These are phyloP conservation scores for Paramecium sonneborni DNA, from an alignment of 73 alveolate species.

Conservation along the genomic window DNA sequence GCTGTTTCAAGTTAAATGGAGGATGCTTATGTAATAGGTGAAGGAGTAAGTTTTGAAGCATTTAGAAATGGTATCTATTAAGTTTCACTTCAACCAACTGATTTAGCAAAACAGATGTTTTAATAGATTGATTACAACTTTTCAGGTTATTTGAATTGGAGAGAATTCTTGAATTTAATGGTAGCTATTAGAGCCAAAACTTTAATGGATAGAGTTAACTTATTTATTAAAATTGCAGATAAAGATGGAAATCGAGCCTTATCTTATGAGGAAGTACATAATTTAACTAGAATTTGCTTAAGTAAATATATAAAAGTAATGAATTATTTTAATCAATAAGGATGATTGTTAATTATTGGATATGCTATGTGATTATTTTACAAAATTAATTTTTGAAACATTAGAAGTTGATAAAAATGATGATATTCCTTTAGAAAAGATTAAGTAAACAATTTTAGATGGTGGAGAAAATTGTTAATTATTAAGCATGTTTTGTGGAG, in stretches of 20 bases:
- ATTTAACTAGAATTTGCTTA: conserved; percentile 40
- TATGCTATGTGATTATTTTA: conserved; percentile 30
- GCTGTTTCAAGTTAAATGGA: conserved; percentile 44
- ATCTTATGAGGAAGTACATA: background rate
- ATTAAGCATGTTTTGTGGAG: conserved; percentile 56
- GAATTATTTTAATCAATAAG: background rate
- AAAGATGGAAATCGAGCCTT: conserved; percentile 42
- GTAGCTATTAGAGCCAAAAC: conserved; percentile 47
- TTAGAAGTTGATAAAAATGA: conserved; percentile 12
- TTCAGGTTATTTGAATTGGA: conserved; percentile 47
- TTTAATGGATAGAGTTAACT: conserved; percentile 35
- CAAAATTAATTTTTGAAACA: conserved; percentile 53
- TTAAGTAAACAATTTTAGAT: conserved; percentile 5
- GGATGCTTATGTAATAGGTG: conserved; percentile 6
- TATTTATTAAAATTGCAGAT: conserved; percentile 39
- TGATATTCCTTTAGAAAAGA: conserved; percentile 38
- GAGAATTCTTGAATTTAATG: conserved; percentile 32
- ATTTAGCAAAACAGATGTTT: conserved; percentile 26
- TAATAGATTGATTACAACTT: conserved; percentile 8
- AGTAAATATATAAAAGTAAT: conserved; percentile 4
- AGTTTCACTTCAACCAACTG: conserved; percentile 21
- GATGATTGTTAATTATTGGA: conserved; percentile 33
- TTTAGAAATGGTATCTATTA: conserved; percentile 50
- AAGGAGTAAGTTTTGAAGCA: conserved; percentile 44
- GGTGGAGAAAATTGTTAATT: conserved; percentile 46